Conservation (phyloP, 345 rosid species). For the Pelargonium nanum region DNA sequence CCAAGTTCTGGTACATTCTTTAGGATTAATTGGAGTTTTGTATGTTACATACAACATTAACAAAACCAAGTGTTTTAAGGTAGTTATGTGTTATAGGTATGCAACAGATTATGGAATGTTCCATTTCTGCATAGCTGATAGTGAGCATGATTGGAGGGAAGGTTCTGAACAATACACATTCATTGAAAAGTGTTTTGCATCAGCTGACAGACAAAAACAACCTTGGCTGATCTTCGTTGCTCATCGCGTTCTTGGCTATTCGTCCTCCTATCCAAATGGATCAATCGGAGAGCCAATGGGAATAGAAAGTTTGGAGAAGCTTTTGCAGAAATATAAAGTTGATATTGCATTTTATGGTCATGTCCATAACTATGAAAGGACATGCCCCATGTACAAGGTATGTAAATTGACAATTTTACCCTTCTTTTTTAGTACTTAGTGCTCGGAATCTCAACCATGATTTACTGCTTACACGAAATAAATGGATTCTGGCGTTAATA, state of each 20-base stretch:
- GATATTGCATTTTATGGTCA: slow-evolving; percentile 76
- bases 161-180: slow-evolving; percentile 57
- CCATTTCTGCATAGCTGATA: slow-evolving; percentile 66
- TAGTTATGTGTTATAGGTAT: slow-evolving; percentile 50
- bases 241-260: slow-evolving; percentile 73
- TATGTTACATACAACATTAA: too few relatives aligned
- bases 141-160: slow-evolving; percentile 81
- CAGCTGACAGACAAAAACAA: slow-evolving; percentile 65
- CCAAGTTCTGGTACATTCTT: slow-evolving; percentile 66
- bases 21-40: too few relatives aligned
- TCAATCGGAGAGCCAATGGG: slow-evolving; percentile 64
- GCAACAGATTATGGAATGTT: slow-evolving; percentile 70
- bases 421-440: neutral
- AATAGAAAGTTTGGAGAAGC: slow-evolving; percentile 61
- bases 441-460: too few relatives aligned
- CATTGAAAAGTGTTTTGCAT: slow-evolving; percentile 57
- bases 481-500: slow-evolving; percentile 8
- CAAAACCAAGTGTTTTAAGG: too few relatives aligned
- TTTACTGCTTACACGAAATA: too few relatives aligned
- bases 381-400: slow-evolving; percentile 77
- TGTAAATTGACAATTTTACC: neutral
- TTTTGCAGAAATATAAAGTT: slow-evolving; percentile 86
- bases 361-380: slow-evolving; percentile 75
- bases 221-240: slow-evolving; percentile 76
- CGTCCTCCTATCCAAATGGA: slow-evolving; percentile 46